Conservation (phyloP, 2,329 filamentous ascomycete genomes). For the Aureobasidium melanogenum region DNA sequence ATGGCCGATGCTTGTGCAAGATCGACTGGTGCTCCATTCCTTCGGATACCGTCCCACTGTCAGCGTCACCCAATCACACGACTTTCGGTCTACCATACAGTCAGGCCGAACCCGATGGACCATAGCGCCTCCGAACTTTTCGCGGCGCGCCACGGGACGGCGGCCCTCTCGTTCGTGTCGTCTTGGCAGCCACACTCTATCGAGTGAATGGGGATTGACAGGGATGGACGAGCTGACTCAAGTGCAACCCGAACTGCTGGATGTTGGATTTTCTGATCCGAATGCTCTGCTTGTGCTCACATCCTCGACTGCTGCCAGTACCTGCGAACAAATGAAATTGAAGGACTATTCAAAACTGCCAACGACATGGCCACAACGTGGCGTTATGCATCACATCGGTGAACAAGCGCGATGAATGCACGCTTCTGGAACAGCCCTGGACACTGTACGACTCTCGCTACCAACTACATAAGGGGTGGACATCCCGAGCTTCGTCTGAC, state of each 20-base stretch:
- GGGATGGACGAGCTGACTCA: slow-evolving; percentile 1
- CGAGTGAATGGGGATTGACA: slow-evolving; percentile 4
- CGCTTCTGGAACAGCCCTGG: background rate
- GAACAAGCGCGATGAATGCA: slow-evolving; percentile 3
- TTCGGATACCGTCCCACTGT: slow-evolving; percentile 4
- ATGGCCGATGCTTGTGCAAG: background rate
- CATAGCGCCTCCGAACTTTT: slow-evolving; percentile 9
- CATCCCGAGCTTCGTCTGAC: background rate
- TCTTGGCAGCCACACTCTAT: slow-evolving; percentile 8
- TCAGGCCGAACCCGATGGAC: background rate
- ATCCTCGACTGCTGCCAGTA: background rate
- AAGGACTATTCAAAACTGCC: background rate
- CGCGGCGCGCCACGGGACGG: slow-evolving; percentile 4
- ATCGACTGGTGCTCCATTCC: slow-evolving; percentile 10
- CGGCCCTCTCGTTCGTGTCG: slow-evolving; percentile 8
- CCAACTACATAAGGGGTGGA: background rate
- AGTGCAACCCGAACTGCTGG: slow-evolving; percentile 4
- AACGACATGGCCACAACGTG: slow-evolving; percentile 12
- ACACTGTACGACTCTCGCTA: slow-evolving; percentile 10
- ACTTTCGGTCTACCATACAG: background rate
- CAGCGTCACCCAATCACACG: background rate
- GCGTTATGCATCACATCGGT: slow-evolving; percentile 10
- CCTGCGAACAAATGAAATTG: background rate
- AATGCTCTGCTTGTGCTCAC: background rate
- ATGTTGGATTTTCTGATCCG: background rate